Evolutionary conservation across 169 alveolate species (phyloP).

Genomic region (Perkinsus marinus): DNA sequence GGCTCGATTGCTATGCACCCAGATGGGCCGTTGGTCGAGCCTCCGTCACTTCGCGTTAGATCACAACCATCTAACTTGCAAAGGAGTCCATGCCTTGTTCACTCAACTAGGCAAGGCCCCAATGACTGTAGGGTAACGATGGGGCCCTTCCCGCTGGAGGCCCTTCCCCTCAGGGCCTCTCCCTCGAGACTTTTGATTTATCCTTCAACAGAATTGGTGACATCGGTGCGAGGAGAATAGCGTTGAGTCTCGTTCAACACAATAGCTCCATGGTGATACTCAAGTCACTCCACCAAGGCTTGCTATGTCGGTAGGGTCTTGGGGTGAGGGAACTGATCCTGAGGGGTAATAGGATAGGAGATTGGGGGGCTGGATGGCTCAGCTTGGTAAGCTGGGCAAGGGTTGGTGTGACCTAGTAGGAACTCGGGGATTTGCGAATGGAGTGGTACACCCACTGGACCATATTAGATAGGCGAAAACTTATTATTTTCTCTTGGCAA

Average conservation of each 20-base stretch:
- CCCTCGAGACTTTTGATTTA: neutral
- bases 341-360: neutral
- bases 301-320: neutral
- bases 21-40: neutral
- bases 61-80: neutral
- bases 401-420: too few relatives aligned
- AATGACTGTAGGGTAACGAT: neutral
- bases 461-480: too few relatives aligned
- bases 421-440: too few relatives aligned
- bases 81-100: neutral
- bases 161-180: neutral
- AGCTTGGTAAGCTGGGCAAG: neutral
- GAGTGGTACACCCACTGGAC: too few relatives aligned
- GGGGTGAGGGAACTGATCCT: neutral
- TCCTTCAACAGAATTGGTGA: neutral
- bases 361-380: neutral
- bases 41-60: neutral
- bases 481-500: too few relatives aligned
- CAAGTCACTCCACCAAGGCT: too few relatives aligned
- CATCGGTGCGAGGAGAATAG: neutral
- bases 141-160: neutral
- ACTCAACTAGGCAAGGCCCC: neutral
- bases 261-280: neutral
- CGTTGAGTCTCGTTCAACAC: neutral
- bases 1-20: neutral